Evolutionary conservation across 1,284 basidiomycete genomes (phyloP), one percentile per base, ranked within the genome.

Genomic region (Trametes hirsuta): DNA sequence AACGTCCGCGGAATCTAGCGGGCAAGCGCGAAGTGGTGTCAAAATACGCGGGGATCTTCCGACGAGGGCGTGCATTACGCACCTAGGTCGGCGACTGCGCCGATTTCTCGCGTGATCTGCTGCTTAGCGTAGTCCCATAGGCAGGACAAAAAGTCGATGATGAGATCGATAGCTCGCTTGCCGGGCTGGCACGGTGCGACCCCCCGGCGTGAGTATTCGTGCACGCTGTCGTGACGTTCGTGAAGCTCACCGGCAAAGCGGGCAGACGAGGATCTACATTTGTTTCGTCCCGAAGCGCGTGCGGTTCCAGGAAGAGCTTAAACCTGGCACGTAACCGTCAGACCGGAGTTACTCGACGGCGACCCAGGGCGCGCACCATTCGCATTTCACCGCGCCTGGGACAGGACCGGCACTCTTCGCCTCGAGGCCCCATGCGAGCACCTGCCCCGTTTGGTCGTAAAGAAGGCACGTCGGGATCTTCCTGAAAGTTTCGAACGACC

Each of bases 101-200:
- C 91, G 68, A 93, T 91, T 65, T 93, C 89, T 56, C 85, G 83
- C 15, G 89, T 92, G 66, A 94, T 93, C 69, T 90, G 87, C 54
- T 90, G 87, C 69, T 90, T 91, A 14, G 90, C 90, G 68, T 93
- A 90, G 68, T 89, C 87, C 91, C 91, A 94, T 47, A 94, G 76
- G 68, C 87, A 89, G 46, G 83, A 82, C 50, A 94, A 76, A 72
- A 90, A 94, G 72, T 93, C 93, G 41, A 89, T 77, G 61, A 94
- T 90, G 64, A 93, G 77, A 71, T 93, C 86, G 63, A 88, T 77
- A 2, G 91, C 83, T 53, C 77, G 79, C 70, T 94, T 94, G 24
- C 88, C 88, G 46, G 81, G 82, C 91, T 92, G 66, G 54, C 45
- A 50, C 62, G 59, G 21, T 30, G 55, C 30, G 46, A 36, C 35